Conservation (phyloP, 768 basidiomycete genomes). For the Kwoniella sp. region DNA sequence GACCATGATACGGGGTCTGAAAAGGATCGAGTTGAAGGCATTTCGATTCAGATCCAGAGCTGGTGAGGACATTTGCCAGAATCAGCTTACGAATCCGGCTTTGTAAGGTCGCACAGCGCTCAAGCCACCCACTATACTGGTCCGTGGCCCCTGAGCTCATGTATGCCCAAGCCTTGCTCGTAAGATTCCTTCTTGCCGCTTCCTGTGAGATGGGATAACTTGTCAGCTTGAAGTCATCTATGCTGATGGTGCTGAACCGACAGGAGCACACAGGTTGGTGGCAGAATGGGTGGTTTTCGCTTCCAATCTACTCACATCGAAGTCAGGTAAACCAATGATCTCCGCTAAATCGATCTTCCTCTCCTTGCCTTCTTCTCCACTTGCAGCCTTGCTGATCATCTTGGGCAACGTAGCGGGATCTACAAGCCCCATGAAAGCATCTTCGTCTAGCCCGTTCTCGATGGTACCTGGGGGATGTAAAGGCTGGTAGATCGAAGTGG, state of each 20-base stretch:
- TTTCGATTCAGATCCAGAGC: slow-evolving; percentile 46
- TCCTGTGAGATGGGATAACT: slow-evolving; percentile 21
- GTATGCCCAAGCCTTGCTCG: slow-evolving; percentile 55
- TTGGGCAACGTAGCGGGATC: slow-evolving; percentile 49
- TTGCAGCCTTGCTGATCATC: slow-evolving; percentile 20
- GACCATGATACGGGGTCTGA: slow-evolving; percentile 55
- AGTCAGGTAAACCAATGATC: slow-evolving; percentile 55
- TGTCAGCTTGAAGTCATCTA: no score
- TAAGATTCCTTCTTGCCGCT: slow-evolving; percentile 47
- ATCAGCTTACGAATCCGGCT: no score
- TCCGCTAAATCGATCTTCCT: slow-evolving; percentile 46
- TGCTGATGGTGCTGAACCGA: no score
- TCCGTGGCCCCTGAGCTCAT: slow-evolving; percentile 54
- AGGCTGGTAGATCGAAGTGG: slow-evolving; percentile 46
- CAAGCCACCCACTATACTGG: slow-evolving; percentile 45
- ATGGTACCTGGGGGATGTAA: slow-evolving; percentile 56
- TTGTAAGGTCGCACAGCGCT: no score
- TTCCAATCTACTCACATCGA: slow-evolving; percentile 39
- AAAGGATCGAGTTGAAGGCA: slow-evolving; percentile 52
- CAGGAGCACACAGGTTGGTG: no score
- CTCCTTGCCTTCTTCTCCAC: slow-evolving; percentile 34
- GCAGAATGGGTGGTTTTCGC: no score
- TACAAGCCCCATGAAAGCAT: slow-evolving; percentile 39
- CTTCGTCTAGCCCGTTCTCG: slow-evolving; percentile 46
- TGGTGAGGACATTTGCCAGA: slow-evolving; percentile 4